phyloP scores from a whole-genome alignment of 176 grass and related monocot genomes.

The Sorghum bicolor region Sorghum_bicolor_NCBIv3 NC_012872.2:4985001-4985500 shows the following conservation, averaged over 20 bases:
- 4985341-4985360: slow-evolving; percentile 97
- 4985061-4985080: slow-evolving; percentile 79
- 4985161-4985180: not conserved
- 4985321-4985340: slow-evolving; percentile 97
- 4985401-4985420: not conserved
- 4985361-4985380: slow-evolving; percentile 99
- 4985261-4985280: slow-evolving; percentile 9
- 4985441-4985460: slow-evolving; percentile 55
- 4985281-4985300: slow-evolving; percentile 40
- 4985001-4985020: slow-evolving; percentile 96
- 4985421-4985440: slow-evolving; percentile 22
- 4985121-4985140: not conserved
- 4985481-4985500: slow-evolving; percentile 81
- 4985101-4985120: not conserved
- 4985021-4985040: slow-evolving; percentile 95
- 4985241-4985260: not conserved
- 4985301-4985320: slow-evolving; percentile 88
- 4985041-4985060: slow-evolving; percentile 98
- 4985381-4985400: slow-evolving; percentile 39
- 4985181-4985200: not conserved
- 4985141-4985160: not conserved
- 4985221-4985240: slow-evolving; percentile 32
- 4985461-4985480: slow-evolving; percentile 85
- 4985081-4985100: not conserved
- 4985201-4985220: slow-evolving; percentile 4